Percentiles rank a stretch among this genome's conserved stretches.
phyloP scores from a whole-genome alignment of 176 grass and related monocot genomes.

The Phoenix dactylifera region DNA sequence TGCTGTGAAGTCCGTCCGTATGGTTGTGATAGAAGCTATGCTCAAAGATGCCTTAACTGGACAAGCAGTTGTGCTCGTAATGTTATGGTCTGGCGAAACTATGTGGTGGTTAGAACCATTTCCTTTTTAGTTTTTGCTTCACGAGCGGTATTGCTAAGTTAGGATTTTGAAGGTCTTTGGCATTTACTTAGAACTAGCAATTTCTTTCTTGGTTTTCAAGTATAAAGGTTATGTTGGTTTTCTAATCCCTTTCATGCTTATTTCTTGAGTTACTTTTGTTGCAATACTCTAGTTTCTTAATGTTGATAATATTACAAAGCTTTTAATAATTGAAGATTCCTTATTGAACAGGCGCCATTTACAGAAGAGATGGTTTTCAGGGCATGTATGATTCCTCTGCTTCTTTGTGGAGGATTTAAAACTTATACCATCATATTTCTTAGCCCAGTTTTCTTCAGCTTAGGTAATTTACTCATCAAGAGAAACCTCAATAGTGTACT shows the following conservation, averaged over 20 bases:
- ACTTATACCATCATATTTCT: constrained; percentile 67
- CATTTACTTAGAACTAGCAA: too few relatives aligned
- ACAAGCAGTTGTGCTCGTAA: constrained; percentile 20
- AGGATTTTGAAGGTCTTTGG: too few relatives aligned
- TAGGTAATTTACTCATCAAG: constrained; percentile 44
- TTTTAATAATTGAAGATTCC: background rate
- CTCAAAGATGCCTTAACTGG: constrained; percentile 23
- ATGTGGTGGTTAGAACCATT: constrained; percentile 55
- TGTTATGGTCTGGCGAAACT: constrained; percentile 79
- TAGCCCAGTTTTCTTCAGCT: constrained; percentile 88
- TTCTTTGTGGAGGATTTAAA: constrained; percentile 87
- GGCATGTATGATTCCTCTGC: constrained; percentile 91
- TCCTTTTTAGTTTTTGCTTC: background rate
- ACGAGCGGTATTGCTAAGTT: background rate
- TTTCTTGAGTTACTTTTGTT: too few relatives aligned
- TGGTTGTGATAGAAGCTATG: constrained; percentile 10
- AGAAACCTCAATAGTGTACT: background rate
- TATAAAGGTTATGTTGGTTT: too few relatives aligned
- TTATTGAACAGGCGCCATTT: constrained; percentile 64
- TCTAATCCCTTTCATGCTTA: too few relatives aligned
- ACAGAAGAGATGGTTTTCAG: constrained; percentile 95
- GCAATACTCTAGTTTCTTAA: too few relatives aligned
- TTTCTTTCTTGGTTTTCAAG: too few relatives aligned
- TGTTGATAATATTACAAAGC: too few relatives aligned
- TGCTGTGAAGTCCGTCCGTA: background rate